These are phyloP conservation scores for Truncatella angustata DNA, from an alignment of 2,329 filamentous ascomycete species.

Conservation along the genomic window DNA sequence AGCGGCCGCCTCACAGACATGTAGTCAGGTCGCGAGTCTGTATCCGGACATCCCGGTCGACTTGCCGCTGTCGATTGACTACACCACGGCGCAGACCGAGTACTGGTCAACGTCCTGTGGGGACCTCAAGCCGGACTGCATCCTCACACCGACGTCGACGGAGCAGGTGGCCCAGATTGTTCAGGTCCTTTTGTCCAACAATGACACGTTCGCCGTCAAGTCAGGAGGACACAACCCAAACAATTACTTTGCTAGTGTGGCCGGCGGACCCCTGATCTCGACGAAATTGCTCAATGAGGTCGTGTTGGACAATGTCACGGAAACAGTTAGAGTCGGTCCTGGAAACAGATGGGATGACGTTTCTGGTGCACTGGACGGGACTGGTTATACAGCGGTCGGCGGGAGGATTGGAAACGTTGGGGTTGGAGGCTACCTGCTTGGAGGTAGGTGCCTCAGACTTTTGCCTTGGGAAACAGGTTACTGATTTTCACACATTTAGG, in stretches of 20 bases:
- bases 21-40: conserved; percentile 31
- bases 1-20: conserved; percentile 30
- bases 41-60: conserved; percentile 31
- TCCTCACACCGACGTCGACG: conserved; percentile 44
- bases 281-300: conserved; percentile 42
- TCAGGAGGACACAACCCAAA: conserved; percentile 59
- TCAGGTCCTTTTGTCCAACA: conserved; percentile 42
- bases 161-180: conserved; percentile 54
- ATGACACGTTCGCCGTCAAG: conserved; percentile 52
- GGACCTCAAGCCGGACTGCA: conserved; percentile 44
- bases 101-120: conserved; percentile 46
- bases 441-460: conserved; percentile 38
- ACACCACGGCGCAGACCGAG: conserved; percentile 35
- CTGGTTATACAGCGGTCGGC: conserved; percentile 40
- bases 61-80: conserved; percentile 29
- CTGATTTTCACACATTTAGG: background rate
- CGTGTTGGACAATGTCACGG: conserved; percentile 32
- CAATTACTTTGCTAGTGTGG: conserved; percentile 49
- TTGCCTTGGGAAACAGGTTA: background rate
- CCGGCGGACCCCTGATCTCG: conserved; percentile 48
- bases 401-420: conserved; percentile 46
- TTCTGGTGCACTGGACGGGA: conserved; percentile 36
- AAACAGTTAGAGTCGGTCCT: conserved; percentile 42
- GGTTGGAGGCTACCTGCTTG: conserved; percentile 49
- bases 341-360: conserved; percentile 44